These are phyloP conservation scores for Pseudogymnoascus verrucosus DNA, from an alignment of 2,329 filamentous ascomycete genomes.

Conservation along the genomic window DNA sequence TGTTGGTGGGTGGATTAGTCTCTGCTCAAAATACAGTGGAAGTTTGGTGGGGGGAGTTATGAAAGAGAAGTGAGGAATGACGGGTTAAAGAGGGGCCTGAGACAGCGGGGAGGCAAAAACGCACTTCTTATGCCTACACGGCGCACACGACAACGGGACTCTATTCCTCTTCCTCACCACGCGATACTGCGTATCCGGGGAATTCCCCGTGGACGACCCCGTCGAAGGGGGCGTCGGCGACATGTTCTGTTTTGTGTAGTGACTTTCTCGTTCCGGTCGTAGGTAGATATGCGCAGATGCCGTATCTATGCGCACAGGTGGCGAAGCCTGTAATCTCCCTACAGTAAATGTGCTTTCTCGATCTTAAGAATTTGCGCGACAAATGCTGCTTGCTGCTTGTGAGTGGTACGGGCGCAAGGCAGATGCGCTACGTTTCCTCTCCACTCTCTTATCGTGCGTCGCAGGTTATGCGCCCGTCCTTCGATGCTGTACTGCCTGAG, in stretches of 20 bases:
- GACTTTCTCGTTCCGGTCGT: not conserved
- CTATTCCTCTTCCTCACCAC: conserved; percentile 88
- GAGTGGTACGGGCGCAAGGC: not conserved
- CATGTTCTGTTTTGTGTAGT: conserved; percentile 40
- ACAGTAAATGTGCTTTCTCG: not conserved
- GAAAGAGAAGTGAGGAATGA: conserved; percentile 22
- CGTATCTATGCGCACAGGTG: not conserved
- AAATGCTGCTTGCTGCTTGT: not conserved
- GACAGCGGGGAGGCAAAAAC: conserved; percentile 23
- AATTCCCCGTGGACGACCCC: conserved; percentile 67
- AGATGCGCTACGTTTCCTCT: not conserved
- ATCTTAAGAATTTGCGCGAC: not conserved
- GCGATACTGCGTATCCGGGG: conserved; percentile 77
- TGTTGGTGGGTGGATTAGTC: conserved; percentile 34
- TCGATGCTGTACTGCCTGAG: too few relatives aligned
- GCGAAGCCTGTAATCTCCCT: not conserved
- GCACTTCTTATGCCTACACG: conserved; percentile 87
- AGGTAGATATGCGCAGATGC: not conserved
- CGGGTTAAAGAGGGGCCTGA: conserved; percentile 10
- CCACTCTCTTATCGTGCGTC: not conserved
- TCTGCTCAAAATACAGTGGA: conserved; percentile 17
- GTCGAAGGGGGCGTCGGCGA: conserved; percentile 71
- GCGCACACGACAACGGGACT: conserved; percentile 83
- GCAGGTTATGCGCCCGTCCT: not conserved
- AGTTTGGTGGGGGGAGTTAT: not conserved